Evolutionary conservation across 2,329 filamentous ascomycete genomes (phyloP).

Genomic region (Ophidiomyces ophidiicola): DNA sequence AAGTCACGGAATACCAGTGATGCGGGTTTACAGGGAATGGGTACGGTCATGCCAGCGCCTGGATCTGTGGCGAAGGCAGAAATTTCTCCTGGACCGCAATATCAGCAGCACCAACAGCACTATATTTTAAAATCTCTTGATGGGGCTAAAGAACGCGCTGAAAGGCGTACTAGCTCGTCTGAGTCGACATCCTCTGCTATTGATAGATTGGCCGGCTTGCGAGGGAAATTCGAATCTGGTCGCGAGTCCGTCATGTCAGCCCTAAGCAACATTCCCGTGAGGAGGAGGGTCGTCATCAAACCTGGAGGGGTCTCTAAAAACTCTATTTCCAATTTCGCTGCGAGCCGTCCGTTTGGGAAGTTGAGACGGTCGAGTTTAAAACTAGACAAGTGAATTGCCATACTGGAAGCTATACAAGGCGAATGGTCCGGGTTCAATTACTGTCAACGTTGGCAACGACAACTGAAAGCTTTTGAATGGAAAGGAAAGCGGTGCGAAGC

Average conservation of each 20-base stretch:
- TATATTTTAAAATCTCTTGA: slow-evolving; percentile 1
- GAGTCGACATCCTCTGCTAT: slow-evolving; percentile 1
- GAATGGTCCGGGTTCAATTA: no score
- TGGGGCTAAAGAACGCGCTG: not conserved
- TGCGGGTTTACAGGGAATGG: not conserved
- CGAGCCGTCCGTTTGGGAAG: not conserved
- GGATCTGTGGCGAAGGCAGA: not conserved
- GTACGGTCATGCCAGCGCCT: no score
- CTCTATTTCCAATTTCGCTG: not conserved
- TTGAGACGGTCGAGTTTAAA: not conserved
- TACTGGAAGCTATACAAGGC: no score
- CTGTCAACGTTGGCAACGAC: no score
- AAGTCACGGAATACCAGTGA: not conserved
- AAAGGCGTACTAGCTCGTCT: slow-evolving; percentile 1
- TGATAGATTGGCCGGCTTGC: not conserved
- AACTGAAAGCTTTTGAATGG: not conserved
- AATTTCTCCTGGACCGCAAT: not conserved
- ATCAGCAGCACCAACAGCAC: slow-evolving; percentile 1
- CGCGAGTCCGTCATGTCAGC: slow-evolving; percentile 8
- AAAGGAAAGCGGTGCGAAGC: not conserved
- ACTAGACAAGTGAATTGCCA: no score
- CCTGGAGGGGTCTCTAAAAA: slow-evolving; percentile 2
- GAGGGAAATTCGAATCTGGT: slow-evolving; percentile 2
- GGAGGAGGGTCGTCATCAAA: slow-evolving; percentile 3
- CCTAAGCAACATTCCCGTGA: slow-evolving; percentile 4